Percentiles rank a stretch among this genome's conserved stretches.
phyloP scores from a whole-genome alignment of 441 rosid species.

The Dalechampia spathulata region DNA sequence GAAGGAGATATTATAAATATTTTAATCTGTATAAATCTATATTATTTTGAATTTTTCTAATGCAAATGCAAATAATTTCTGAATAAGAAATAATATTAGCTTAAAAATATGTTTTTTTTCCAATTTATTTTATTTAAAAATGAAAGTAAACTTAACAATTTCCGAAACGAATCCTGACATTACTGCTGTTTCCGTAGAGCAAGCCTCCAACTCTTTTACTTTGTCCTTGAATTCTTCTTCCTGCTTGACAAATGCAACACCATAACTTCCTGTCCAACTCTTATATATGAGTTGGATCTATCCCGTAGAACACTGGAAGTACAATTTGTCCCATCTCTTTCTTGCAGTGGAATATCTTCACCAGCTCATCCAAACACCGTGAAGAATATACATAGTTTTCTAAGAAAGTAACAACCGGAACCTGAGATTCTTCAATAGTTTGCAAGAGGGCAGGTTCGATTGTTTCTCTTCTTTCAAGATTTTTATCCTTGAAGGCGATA shows the following conservation, averaged over 20 bases:
- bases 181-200: conserved; percentile 19
- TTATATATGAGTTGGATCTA: conserved; percentile 24
- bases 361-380: conserved; percentile 22
- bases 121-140: background rate
- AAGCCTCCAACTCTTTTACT: conserved; percentile 24
- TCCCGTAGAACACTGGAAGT: conserved; percentile 28
- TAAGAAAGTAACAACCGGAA: conserved; percentile 20
- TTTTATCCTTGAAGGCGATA: background rate
- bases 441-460: conserved; percentile 8
- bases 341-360: conserved; percentile 17
- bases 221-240: background rate
- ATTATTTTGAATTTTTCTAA: too few species aligned
- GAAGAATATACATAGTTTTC: conserved; percentile 24
- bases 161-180: conserved; percentile 23
- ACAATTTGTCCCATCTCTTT: conserved; percentile 5
- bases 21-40: too few species aligned
- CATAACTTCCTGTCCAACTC: conserved; percentile 20
- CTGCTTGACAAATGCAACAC: background rate
- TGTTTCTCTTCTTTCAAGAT: conserved; percentile 1
- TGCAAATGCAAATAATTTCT: too few species aligned
- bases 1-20: too few species aligned
- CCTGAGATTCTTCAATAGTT: conserved; percentile 12
- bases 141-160: background rate
- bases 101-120: too few species aligned
- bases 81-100: too few species aligned